These are phyloP conservation scores for Apiospora sp. DNA, from an alignment of 2,329 filamentous ascomycete species.

Conservation along the genomic window DNA sequence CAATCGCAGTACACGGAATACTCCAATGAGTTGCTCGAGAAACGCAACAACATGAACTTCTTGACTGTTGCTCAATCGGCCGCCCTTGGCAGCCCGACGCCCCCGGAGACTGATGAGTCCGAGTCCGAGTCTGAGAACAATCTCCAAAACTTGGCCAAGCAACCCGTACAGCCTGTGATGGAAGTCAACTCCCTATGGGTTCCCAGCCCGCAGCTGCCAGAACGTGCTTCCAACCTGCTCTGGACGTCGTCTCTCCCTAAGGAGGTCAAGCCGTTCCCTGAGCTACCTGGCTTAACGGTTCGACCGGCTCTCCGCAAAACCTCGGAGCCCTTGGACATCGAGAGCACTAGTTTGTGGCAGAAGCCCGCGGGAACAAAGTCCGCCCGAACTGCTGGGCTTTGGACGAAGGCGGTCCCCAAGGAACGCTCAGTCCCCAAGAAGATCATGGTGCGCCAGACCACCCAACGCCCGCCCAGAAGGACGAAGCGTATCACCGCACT, in stretches of 20 bases:
- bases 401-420: constrained; percentile 34
- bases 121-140: constrained; percentile 45
- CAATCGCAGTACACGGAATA: constrained; percentile 54
- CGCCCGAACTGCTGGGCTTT: constrained; percentile 33
- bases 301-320: constrained; percentile 48
- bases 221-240: constrained; percentile 31
- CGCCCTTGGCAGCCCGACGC: constrained; percentile 60
- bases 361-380: constrained; percentile 32
- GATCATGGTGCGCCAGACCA: constrained; percentile 51
- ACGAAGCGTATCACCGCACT: constrained; percentile 65
- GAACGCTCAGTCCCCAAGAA: constrained; percentile 31
- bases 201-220: constrained; percentile 27
- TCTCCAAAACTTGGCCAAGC: constrained; percentile 27
- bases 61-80: constrained; percentile 46
- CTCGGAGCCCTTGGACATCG: constrained; percentile 43
- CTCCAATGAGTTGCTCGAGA: constrained; percentile 47
- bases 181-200: constrained; percentile 36
- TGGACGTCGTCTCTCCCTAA: constrained; percentile 33
- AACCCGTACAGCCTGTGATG: constrained; percentile 24
- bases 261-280: constrained; percentile 18
- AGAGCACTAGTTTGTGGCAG: constrained; percentile 51
- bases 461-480: constrained; percentile 61
- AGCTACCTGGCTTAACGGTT: constrained; percentile 43
- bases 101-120: constrained; percentile 61
- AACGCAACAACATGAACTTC: constrained; percentile 48